Base-by-base conservation (phyloP, 768 basidiomycete species). In the Auricularia auricula-judae region DNA sequence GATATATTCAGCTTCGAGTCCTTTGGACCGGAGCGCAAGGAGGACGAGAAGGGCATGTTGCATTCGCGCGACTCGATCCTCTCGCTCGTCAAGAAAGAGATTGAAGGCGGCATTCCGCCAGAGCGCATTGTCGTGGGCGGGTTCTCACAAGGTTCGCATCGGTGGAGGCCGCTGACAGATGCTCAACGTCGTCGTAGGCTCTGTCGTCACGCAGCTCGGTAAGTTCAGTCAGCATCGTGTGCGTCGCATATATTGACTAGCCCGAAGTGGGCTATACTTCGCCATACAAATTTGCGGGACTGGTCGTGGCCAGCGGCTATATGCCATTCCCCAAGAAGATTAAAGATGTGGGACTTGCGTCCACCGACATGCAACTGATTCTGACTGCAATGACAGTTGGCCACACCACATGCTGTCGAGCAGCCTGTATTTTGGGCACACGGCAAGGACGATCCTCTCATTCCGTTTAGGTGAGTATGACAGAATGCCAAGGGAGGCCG, bases 371-470 rank as follows among this genome's bases (percentile, higher is more conserved):
- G 16, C 3, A 18, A 8, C 16, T 36, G 16, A 14, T 2, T 43
- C 23, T 43, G 36, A 39, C 2, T 33, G 2, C 21, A 33, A 11
- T 11, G 33, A 33, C 54, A 61, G 64, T 65, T 54, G 21, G 62
- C 62, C 42, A 62, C 67, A 63, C 33, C 65, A 91, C 89, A 84
- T 90, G 80, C 73, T 80, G 54, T 82, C 83, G 79, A 81, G 3
- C 79, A 84, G 23, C 89, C 93, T 1, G 79, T 95, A 35, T 95
- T 96, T 75, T 90, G 90, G 85, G 94, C 89, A 12, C 90, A 93
- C 67, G 93, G 93, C 29, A 81, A 79, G 4, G 79, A 73, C 16
- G 94, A 98, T 75, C 86, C 83, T 5, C 79, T 96, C 29, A 87
- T 97, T 63, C 80, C 79, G 65, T 79, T 79, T 68, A 67, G 79